Percentiles rank a stretch among this genome's conserved stretches.
These are phyloP conservation scores for Saturnispora hagleri DNA, from an alignment of 805 yeast species.

Conservation along the genomic window DNA sequence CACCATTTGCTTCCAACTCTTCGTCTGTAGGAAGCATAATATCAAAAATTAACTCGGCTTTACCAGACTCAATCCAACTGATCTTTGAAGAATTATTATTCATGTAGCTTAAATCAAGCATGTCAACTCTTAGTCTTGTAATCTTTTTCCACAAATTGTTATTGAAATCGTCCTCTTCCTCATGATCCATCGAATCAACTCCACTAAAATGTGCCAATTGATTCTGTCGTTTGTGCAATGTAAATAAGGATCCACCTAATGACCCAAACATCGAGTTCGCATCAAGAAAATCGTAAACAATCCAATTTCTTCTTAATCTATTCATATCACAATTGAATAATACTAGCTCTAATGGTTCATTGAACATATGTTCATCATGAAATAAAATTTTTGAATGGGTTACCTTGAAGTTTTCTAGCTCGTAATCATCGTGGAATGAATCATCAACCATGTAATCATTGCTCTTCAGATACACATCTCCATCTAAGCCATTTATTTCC, in stretches of 20 bases:
- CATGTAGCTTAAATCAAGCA: slow-evolving; percentile 27
- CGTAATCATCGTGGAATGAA: slow-evolving; percentile 27
- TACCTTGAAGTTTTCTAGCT: slow-evolving; percentile 35
- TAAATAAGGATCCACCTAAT: slow-evolving; percentile 63
- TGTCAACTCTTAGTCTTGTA: slow-evolving; percentile 36
- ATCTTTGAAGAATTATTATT: slow-evolving; percentile 34
- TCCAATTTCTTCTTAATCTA: slow-evolving; percentile 46
- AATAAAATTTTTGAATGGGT: slow-evolving; percentile 39
- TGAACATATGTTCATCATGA: slow-evolving; percentile 17
- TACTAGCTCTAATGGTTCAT: slow-evolving; percentile 38
- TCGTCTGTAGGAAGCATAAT: slow-evolving; percentile 55
- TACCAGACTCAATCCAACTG: slow-evolving; percentile 67
- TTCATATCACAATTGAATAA: slow-evolving; percentile 62
- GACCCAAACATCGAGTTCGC: slow-evolving; percentile 68
- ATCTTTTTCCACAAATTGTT: slow-evolving; percentile 39
- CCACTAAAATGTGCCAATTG: slow-evolving; percentile 37
- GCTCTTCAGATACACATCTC: slow-evolving; percentile 22
- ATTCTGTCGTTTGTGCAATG: slow-evolving; percentile 66
- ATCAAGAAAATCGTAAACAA: slow-evolving; percentile 57
- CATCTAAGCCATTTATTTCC: slow-evolving; percentile 40
- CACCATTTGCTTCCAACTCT: slow-evolving; percentile 13
- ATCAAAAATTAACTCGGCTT: slow-evolving; percentile 62
- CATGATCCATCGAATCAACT: slow-evolving; percentile 15
- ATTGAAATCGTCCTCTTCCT: slow-evolving; percentile 8
- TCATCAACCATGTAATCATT: slow-evolving; percentile 14